phyloP scores from a whole-genome alignment of 768 basidiomycete genomes.

The Rhizopogon rudus region DNA sequence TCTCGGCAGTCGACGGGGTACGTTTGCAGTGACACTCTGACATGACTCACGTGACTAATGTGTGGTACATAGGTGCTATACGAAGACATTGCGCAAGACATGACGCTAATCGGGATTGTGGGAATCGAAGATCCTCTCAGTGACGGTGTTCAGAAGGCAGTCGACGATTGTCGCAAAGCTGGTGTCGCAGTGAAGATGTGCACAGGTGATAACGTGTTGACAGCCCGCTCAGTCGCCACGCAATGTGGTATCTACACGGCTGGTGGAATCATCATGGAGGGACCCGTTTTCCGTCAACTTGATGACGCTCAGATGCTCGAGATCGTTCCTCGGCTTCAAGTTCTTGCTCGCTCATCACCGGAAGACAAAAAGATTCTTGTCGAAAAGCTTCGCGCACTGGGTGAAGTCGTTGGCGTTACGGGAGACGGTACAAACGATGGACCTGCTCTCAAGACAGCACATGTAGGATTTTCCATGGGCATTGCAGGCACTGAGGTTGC shows the following conservation, averaged over 20 bases:
- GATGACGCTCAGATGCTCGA: conserved; percentile 65
- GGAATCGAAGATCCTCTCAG: conserved; percentile 98
- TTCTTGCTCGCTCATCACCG: conserved; percentile 95
- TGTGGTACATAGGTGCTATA: conserved; percentile 50
- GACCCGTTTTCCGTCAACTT: conserved; percentile 86
- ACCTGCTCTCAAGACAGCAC: conserved; percentile 89
- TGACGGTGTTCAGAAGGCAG: conserved; percentile 83
- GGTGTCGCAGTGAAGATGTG: conserved; percentile 98
- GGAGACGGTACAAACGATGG: conserved; percentile 99
- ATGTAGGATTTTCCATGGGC: conserved; percentile 97
- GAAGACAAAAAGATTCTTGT: conserved; percentile 96
- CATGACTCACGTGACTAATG: conserved; percentile 3
- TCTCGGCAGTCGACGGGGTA: conserved; percentile 50
- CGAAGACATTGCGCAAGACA: conserved; percentile 58
- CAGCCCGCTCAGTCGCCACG: conserved; percentile 90
- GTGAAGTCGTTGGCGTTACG: conserved; percentile 92
- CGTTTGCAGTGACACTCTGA: conserved; percentile 10
- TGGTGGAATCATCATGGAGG: conserved; percentile 98
- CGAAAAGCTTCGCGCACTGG: conserved; percentile 80
- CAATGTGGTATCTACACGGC: conserved; percentile 95
- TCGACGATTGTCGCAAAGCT: conserved; percentile 80
- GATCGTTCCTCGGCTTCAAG: conserved; percentile 88
- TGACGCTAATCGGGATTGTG: conserved; percentile 85
- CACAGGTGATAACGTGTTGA: conserved; percentile 95
- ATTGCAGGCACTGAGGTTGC: conserved; percentile 97